A percentile compares a stretch with the other conserved stretches of the same genome.
Conservation (phyloP, 805 yeast genomes). For the Clavispora carvajalis region DNA sequence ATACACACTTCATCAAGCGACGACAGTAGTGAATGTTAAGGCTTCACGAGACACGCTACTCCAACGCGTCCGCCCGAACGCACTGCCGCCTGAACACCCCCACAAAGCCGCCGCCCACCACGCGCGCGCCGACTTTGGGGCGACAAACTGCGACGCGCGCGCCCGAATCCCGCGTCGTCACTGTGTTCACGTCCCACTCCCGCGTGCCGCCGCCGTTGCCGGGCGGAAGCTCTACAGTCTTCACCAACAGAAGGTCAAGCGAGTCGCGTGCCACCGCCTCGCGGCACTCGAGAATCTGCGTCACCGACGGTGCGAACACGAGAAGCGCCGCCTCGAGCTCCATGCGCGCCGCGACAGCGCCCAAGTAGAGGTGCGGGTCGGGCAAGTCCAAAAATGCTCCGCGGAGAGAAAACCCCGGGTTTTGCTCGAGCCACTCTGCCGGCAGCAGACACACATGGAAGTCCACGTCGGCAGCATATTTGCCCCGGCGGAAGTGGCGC, state of each 20-base stretch:
- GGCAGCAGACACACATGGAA: conserved; percentile 2
- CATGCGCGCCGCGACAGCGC: background rate
- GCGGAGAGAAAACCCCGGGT: background rate
- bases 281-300: conserved; percentile 3
- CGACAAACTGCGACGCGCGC: conserved; percentile 2
- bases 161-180: background rate
- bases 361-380: conserved; percentile 1
- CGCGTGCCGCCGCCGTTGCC: conserved; percentile 4
- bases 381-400: conserved; percentile 4
- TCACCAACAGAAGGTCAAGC: conserved; percentile 1
- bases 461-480: conserved; percentile 1
- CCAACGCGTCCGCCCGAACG: background rate
- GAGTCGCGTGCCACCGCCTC: background rate
- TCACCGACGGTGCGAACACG: conserved; percentile 4
- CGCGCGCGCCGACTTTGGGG: conserved; percentile 3
- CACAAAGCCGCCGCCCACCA: conserved; percentile 3
- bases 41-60: too few species aligned
- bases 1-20: background rate
- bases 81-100: conserved; percentile 3
- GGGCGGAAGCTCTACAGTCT: conserved; percentile 4
- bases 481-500: conserved; percentile 1
- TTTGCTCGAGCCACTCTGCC: background rate
- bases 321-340: conserved; percentile 1
- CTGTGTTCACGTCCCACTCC: conserved; percentile 3
- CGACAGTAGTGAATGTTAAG: too few species aligned